Evolutionary conservation across 1,139 yeast genomes (phyloP).

Genomic region (Hansenula sp.): DNA sequence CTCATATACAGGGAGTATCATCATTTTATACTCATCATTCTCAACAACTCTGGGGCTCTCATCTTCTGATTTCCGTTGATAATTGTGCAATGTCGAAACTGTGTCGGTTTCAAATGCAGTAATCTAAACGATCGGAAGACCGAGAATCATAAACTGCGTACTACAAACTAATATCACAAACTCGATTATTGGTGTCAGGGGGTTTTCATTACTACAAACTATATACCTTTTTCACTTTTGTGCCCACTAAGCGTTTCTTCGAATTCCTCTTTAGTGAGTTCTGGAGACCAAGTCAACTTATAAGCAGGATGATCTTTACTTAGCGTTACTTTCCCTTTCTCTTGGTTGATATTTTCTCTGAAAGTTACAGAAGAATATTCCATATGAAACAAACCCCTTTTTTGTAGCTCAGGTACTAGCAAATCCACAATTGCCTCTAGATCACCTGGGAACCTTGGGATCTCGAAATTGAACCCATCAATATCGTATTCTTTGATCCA

Average conservation of each 20-base stretch:
- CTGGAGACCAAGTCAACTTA: constrained; percentile 30
- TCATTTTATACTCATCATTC: too few species aligned
- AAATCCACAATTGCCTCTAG: constrained; percentile 27
- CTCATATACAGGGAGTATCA: too few species aligned
- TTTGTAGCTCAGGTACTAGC: constrained; percentile 26
- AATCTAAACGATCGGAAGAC: too few species aligned
- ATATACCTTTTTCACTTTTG: too few species aligned
- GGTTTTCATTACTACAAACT: too few species aligned
- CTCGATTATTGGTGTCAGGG: not conserved
- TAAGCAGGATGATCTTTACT: constrained; percentile 29
- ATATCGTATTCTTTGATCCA: constrained; percentile 27
- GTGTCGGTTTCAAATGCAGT: too few species aligned
- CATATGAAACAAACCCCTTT: constrained; percentile 25
- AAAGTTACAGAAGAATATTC: constrained; percentile 23
- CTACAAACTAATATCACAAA: too few species aligned
- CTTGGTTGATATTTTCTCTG: constrained; percentile 21
- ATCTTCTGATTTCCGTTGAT: too few species aligned
- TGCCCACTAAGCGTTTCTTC: constrained; percentile 14
- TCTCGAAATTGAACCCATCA: constrained; percentile 29
- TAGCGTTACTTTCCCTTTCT: constrained; percentile 21
- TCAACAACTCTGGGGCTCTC: too few species aligned
- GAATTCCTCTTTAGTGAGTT: constrained; percentile 5
- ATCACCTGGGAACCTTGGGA: constrained; percentile 24
- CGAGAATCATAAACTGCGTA: too few species aligned
- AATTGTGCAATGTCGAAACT: too few species aligned